A percentile compares a stretch with the other conserved stretches of the same genome.
Evolutionary conservation across 768 basidiomycete genomes (phyloP).

Genomic region (Serendipita indica): DNA sequence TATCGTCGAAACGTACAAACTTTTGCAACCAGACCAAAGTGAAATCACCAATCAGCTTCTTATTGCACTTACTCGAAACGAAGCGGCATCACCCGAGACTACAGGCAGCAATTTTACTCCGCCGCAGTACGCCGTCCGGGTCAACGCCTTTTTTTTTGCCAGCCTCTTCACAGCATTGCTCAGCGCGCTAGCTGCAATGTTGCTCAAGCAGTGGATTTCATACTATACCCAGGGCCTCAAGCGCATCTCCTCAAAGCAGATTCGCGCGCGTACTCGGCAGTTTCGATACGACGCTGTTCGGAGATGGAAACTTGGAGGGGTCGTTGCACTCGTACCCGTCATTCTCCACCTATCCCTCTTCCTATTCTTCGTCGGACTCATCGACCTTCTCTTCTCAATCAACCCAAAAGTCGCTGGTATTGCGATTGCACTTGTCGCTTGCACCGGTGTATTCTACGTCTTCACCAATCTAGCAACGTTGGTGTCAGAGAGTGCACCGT

Average conservation of each 20-base stretch:
- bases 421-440: neutral
- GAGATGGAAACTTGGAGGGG: conserved; percentile 17
- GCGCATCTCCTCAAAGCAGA: neutral
- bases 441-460: neutral
- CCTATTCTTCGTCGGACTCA: conserved; percentile 16
- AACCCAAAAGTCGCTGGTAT: conserved; percentile 12
- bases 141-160: conserved; percentile 20
- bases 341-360: conserved; percentile 16
- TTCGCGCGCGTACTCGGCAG: conserved; percentile 14
- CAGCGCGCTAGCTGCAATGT: conserved; percentile 19
- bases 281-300: conserved; percentile 16
- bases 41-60: conserved; percentile 9
- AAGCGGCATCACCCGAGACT: neutral
- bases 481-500: neutral
- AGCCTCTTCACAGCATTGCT: conserved; percentile 19
- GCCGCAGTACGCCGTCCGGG: conserved; percentile 26
- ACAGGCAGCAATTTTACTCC: conserved; percentile 1
- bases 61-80: neutral
- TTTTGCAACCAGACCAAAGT: conserved; percentile 13
- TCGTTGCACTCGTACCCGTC: conserved; percentile 17
- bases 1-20: conserved; percentile 16
- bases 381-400: conserved; percentile 14
- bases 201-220: conserved; percentile 21
- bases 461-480: neutral
- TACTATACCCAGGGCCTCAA: conserved; percentile 13